Conservation (phyloP, 2,329 filamentous ascomycete species). For the Fusarium chaquense region DNA sequence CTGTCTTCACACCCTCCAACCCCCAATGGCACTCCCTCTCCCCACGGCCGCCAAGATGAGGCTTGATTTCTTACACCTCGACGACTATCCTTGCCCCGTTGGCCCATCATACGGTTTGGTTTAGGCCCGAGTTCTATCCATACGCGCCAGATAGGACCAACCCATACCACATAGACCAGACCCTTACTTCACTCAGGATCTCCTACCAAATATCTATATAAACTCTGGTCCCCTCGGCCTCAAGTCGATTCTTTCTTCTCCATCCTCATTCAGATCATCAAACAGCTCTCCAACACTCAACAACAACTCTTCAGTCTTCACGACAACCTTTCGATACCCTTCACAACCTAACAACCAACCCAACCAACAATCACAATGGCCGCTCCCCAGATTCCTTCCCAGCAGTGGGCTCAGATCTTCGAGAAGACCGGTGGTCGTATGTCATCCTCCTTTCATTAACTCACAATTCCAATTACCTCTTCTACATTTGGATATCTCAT, state of each 20-base stretch:
- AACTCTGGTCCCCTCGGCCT: constrained; percentile 44
- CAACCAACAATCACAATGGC: constrained; percentile 47
- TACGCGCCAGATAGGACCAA: constrained; percentile 26
- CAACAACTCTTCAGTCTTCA: constrained; percentile 38
- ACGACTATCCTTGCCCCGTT: constrained; percentile 43
- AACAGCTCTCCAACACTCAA: constrained; percentile 39
- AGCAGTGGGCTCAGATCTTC: constrained; percentile 93
- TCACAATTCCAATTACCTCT: constrained; percentile 18
- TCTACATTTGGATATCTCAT: constrained; percentile 21
- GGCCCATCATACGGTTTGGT: constrained; percentile 48
- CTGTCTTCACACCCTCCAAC: constrained; percentile 33
- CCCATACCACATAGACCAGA: constrained; percentile 27
- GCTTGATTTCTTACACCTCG: constrained; percentile 39
- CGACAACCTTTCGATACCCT: constrained; percentile 43
- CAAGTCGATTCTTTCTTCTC: constrained; percentile 37
- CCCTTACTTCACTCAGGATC: constrained; percentile 39
- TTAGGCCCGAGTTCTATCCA: constrained; percentile 41
- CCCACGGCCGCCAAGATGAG: constrained; percentile 46
- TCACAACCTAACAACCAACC: constrained; percentile 23
- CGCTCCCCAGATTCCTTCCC: constrained; percentile 71
- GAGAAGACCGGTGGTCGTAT: constrained; percentile 81
- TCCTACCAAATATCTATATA: constrained; percentile 46
- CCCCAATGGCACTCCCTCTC: constrained; percentile 38
- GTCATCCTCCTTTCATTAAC: constrained; percentile 47
- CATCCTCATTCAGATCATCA: constrained; percentile 49